Evolutionary conservation across 2,329 filamentous ascomycete genomes (phyloP).

Genomic region (Emergomyces africanus): DNA sequence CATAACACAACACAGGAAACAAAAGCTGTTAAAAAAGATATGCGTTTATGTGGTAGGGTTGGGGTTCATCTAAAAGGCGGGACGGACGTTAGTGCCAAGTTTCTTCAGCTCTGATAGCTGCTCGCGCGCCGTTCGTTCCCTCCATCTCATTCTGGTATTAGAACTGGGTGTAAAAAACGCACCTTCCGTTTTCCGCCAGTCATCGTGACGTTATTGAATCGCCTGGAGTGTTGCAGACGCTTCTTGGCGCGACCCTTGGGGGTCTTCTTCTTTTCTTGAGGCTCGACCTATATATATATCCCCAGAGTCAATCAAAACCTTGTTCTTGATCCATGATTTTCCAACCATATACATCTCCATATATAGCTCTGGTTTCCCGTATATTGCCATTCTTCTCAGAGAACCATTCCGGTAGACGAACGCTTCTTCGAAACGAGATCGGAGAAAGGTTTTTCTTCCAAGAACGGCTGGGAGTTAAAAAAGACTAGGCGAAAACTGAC

Average conservation of each 20-base stretch:
- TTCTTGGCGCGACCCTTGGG: slow-evolving; percentile 98
- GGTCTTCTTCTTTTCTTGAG: slow-evolving; percentile 90
- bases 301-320: neutral
- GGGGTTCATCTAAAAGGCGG: slow-evolving; percentile 59
- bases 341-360: neutral
- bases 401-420: neutral
- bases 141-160: neutral
- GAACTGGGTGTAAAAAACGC: neutral
- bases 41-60: slow-evolving; percentile 57
- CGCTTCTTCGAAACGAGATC: neutral
- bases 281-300: slow-evolving; percentile 53
- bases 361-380: neutral
- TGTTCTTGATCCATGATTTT: neutral
- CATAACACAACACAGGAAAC: neutral
- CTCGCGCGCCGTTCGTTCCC: neutral
- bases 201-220: slow-evolving; percentile 77
- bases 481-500: slow-evolving; percentile 12
- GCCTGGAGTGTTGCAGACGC: slow-evolving; percentile 89
- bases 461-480: neutral
- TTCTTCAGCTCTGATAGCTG: neutral
- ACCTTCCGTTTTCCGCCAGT: slow-evolving; percentile 1
- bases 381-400: neutral
- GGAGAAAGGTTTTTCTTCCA: neutral
- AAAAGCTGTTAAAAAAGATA: neutral
- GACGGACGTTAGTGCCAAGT: neutral